Base-by-base conservation (phyloP, 139 green algal species). In the Chlorella sorokiniana region DNA sequence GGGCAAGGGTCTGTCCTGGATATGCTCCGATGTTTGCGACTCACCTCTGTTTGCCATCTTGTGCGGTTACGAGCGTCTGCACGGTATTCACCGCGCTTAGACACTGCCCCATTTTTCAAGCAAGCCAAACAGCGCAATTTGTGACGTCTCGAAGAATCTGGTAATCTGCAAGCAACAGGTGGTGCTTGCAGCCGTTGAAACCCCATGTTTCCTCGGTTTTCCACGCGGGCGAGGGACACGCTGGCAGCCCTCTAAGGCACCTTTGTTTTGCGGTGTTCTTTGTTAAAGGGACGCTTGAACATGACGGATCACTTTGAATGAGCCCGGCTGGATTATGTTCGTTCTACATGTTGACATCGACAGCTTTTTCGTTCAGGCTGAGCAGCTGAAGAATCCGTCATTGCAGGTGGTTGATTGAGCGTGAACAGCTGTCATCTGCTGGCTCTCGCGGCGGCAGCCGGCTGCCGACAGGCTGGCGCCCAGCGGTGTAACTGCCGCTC, bases 341-440 rank as follows among this genome's bases (percentile, higher is more conserved):
- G 88, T 95, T 6, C 79, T 95, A 35, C 88, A 93, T 62, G 65
- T 88, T 0, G 91, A 95, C 64, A 83, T 90, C 2, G 90, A 95
- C 38, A 81, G 81, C 3, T 93, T 94, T 69, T 94, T 95, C 42
- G 88, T 81, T 22, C 90, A 94, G 88, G 89, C 91, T 0, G 91
- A 95, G 81, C 69, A 78, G 63, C 77, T 88, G 33, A 84, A 83
- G 52, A 44, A 87, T 41, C 84, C 83, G 0, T 59, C 29, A 1
- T 75, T 93, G 63, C 45, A 63, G 56, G 56, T 65, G 56, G n/a
- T 11, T 56, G 48, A 16, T 16, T 56, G 48, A 56, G 16, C 48
- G 14, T 11, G 48, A 11, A 56, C 48, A 59, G 11, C 11, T 16
- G 48, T 59, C 48, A 59, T 59, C 48, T 59, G 48, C 48, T 59